Base-by-base conservation (phyloP, 129 eudicot genomes). In the Kitagawia praeruptora region DNA sequence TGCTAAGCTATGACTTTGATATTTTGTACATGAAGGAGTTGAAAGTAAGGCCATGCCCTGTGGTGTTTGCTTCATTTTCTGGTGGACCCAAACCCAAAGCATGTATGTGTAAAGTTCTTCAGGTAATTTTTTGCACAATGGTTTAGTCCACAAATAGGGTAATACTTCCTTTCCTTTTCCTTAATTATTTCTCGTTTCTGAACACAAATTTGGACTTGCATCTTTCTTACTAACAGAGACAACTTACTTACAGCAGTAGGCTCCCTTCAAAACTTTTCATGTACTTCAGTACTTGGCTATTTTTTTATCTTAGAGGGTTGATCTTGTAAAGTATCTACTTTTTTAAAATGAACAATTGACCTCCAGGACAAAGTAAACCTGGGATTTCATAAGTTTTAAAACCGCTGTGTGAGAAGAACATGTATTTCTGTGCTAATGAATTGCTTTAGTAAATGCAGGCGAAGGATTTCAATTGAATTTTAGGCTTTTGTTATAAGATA, bases 21-120 rank as follows among this genome's bases (percentile, higher is more conserved):
- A 63, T 80, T 83, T 61, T 80, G 48, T 54, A 27, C 38, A 13
- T 85, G 82, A 80, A 95, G 99, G 99, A 95, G 81, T 89, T 95
- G 45, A 92, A 89, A 83, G 53, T 74, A 54, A 82, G 87, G 71
- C 96, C 96, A 41, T 82, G 94, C 87, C 97, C 98, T 8, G 89
- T 95, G 80, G 96, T 92, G 49, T 92, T 95, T 77, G 97, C 93
- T 25, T 87, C 99, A 56, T 95, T 95, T 77, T 95, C 97, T 46
- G 95, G 95, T 75, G 99, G 96, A 42, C 93, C 99, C 8, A 95
- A 92, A 42, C 93, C 99, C 8, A 95, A 92, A 84, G 91, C 97
- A 78, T 92, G 97, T 88, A 85, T 95, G 96, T 95, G 91, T 79
- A 92, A 95, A 86, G 93, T 89, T 83, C 88, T 95, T 84, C 97